Base-by-base conservation (phyloP, 164 flowering plant genomes). In the Saururus chinensis region DNA sequence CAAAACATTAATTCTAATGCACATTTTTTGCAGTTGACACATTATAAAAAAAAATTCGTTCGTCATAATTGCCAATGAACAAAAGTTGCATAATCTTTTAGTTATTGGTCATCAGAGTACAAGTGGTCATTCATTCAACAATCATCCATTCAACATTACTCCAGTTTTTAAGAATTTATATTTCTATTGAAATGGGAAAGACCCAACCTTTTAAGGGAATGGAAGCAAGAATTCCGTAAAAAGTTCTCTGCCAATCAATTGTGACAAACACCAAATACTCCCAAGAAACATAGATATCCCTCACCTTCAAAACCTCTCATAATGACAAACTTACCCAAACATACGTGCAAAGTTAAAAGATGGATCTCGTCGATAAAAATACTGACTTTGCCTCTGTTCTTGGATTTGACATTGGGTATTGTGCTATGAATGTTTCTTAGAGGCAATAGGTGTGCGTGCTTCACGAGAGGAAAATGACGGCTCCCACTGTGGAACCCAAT, bases 181-280 rank as follows among this genome's bases (percentile, higher is more conserved):
- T 30, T 6, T 30, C 37, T n/a, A n/a, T 30, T 30, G 4, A 30
- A 30, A 30, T 30, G 49, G 17, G 49, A 10, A 14, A 42, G 12
- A 42, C 49, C 49, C 9, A 10, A 10, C 49, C 49, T 42, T 42
- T 42, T 75, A 84, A 95, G 49, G 99, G 97, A 74, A 95, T 87
- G 11, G 89, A 83, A 61, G 99, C 99, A n/a, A 91, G 87, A 77
- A 88, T 70, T 65, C 97, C 73, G 67, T 95, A 96, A 42, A 95
- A 95, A 16, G 99, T 96, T 67, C 99, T 88, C 62, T 84, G 96
- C 21, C 97, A 64, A 68, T 91, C 97, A 0, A 97, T 95, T 4
- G 99, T 91, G 42, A 91, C 96, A 59, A 95, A 70, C 68, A 95
- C 95, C 51, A 95, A 85, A 79, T 84, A 85, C 73, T 95, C 93